Evolutionary conservation across 2,329 filamentous ascomycete species (phyloP), one percentile per base, ranked within the genome.

Genomic region (Penicillium sp.): DNA sequence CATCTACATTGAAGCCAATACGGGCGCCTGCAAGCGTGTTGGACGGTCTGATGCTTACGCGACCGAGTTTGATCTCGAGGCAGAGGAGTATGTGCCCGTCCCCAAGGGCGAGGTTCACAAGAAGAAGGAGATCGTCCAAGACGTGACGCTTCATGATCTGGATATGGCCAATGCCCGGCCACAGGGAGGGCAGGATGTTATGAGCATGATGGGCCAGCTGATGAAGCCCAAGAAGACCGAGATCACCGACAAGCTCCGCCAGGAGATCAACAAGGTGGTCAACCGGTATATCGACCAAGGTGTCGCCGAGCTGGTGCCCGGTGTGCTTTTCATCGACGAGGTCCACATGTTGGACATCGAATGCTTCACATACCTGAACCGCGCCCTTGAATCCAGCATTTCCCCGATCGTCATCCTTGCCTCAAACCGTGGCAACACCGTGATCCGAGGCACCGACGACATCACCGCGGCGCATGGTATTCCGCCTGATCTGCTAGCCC

Each of bases 151-250:
- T 50, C 93, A 98, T 68, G 93, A 98, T 63, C 76, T 98, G 41
- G 93, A 98, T 62, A 85, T 97, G 48, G 93, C 93, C 51, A 98
- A 98, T 60, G 86, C 93, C 10, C 78, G 91, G 58, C 93, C 93
- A 4, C 89, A 97, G 73, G 93, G 93, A 37, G 93, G 93, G 30
- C 93, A 98, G 75, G 93, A 98, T 67, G 94, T 98, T 53, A 97
- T 98, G 90, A 96, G 90, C 74, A 97, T 98, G 93, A 97, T 98
- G 91, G 93, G 93, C 58, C 93, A 98, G 70, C 73, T 98, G 61
- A 96, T 97, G 89, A 97, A 97, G 78, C 93, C 93, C 47, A 94
- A 94, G 75, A 96, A 96, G 83, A 98, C 93, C 4, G 93, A 98
- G 68, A 97, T 98, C 61, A 98, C 93, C 19, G 93, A 98, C 70